phyloP scores from a whole-genome alignment of 2,329 filamentous ascomycete genomes.

The Scolecobasidium constrictum region DNA sequence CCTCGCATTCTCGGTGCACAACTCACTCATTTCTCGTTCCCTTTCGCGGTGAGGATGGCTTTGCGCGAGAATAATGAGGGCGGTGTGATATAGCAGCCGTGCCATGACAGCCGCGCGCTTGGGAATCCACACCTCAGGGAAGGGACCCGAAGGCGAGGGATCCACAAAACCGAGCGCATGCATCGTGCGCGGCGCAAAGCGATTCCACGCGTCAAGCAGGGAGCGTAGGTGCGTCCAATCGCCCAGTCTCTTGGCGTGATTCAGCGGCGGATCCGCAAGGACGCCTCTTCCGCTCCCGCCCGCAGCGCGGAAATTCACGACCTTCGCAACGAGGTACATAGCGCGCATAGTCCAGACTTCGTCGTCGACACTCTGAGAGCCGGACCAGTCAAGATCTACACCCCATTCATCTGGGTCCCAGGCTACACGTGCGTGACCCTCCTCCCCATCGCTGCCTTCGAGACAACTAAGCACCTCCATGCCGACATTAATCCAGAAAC shows the following conservation, averaged over 20 bases:
- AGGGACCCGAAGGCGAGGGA: conserved; percentile 54
- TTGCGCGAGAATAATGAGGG: conserved; percentile 69
- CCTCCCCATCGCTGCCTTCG: conserved; percentile 76
- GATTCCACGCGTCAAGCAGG: conserved; percentile 77
- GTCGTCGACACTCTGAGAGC: conserved; percentile 40
- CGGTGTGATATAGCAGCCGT: conserved; percentile 80
- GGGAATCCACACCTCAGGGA: conserved; percentile 82
- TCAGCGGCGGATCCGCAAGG: background rate
- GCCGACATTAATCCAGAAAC: conserved; percentile 88
- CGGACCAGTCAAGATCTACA: conserved; percentile 62
- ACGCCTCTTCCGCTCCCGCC: conserved; percentile 15
- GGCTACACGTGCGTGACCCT: too few species aligned
- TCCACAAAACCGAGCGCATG: conserved; percentile 53
- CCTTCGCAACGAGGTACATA: conserved; percentile 77
- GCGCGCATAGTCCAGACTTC: conserved; percentile 84
- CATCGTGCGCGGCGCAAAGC: conserved; percentile 73
- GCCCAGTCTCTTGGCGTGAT: background rate
- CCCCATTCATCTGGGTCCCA: conserved; percentile 91
- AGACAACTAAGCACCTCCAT: conserved; percentile 86
- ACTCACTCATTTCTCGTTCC: conserved; percentile 55
- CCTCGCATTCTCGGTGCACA: conserved; percentile 65
- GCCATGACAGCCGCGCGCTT: conserved; percentile 74
- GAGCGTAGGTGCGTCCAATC: conserved; percentile 73
- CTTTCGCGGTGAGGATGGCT: conserved; percentile 56
- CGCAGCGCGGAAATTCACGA: conserved; percentile 72